Conservation (phyloP, 2,329 filamentous ascomycete species). For the Beauveria sp. region DNA sequence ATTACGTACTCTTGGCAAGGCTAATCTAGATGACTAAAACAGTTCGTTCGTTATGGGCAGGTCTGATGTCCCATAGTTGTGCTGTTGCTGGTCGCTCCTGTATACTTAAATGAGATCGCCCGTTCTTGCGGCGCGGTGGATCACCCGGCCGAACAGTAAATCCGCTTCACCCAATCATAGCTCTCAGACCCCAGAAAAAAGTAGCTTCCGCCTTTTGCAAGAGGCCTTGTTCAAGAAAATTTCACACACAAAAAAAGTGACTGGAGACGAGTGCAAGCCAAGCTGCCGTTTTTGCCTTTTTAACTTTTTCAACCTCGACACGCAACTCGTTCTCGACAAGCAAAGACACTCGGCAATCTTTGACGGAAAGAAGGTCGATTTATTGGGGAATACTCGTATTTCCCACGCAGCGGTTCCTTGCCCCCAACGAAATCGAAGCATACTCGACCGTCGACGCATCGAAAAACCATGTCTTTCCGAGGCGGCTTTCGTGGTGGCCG, state of each 20-base stretch:
- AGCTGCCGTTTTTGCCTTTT: neutral
- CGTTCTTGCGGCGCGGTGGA: neutral
- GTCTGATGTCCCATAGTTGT: neutral
- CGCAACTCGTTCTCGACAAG: neutral
- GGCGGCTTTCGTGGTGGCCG: conserved; percentile 28
- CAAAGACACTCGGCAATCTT: neutral
- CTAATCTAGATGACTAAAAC: too few species aligned
- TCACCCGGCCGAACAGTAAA: conserved; percentile 11
- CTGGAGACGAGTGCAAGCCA: neutral
- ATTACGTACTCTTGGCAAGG: neutral
- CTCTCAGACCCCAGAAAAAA: neutral
- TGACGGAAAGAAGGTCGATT: neutral
- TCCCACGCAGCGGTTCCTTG: neutral
- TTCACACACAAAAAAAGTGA: conserved; percentile 24
- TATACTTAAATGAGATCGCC: too few species aligned
- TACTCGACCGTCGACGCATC: conserved; percentile 5
- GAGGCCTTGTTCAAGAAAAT: conserved; percentile 17
- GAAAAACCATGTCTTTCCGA: conserved; percentile 30
- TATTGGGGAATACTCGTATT: neutral
- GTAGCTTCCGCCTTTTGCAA: neutral
- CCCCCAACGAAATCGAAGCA: neutral
- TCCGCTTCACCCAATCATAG: conserved; percentile 15
- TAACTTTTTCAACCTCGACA: neutral
- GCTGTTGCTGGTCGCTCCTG: neutral
- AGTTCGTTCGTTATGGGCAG: neutral